These are phyloP conservation scores for Ophiostoma novo-ulmi DNA, from an alignment of 2,329 filamentous ascomycete species.

Conservation along the genomic window DNA sequence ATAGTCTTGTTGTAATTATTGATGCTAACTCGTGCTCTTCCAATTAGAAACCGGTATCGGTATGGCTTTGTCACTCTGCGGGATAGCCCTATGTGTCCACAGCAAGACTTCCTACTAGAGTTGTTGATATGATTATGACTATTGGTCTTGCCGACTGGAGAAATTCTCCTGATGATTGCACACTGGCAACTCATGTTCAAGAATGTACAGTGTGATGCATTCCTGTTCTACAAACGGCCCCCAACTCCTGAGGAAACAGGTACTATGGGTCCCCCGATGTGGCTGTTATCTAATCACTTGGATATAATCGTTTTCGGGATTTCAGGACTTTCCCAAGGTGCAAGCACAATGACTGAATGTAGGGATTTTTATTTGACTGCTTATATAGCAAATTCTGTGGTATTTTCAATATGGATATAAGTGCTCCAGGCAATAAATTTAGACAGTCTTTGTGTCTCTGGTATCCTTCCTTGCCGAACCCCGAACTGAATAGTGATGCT, in stretches of 20 bases:
- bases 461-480: constrained; percentile 2
- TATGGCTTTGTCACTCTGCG: constrained; percentile 70
- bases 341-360: neutral
- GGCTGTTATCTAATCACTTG: neutral
- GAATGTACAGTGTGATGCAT: neutral
- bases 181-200: neutral
- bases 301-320: constrained; percentile 4
- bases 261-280: neutral
- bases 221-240: constrained; percentile 6
- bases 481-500: neutral
- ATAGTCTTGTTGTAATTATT: neutral
- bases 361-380: neutral
- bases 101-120: constrained; percentile 42
- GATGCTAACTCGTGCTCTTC: neutral
- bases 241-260: neutral
- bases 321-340: neutral
- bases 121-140: neutral
- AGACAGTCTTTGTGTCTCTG: neutral
- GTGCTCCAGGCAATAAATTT: constrained; percentile 5
- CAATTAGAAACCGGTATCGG: constrained; percentile 71
- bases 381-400: neutral
- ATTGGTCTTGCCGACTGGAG: neutral
- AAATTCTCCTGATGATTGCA: neutral
- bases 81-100: constrained; percentile 79
- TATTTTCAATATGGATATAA: neutral